These are phyloP conservation scores for Komagataea norvegica DNA, from an alignment of 1,139 yeast species.

Conservation along the genomic window DNA sequence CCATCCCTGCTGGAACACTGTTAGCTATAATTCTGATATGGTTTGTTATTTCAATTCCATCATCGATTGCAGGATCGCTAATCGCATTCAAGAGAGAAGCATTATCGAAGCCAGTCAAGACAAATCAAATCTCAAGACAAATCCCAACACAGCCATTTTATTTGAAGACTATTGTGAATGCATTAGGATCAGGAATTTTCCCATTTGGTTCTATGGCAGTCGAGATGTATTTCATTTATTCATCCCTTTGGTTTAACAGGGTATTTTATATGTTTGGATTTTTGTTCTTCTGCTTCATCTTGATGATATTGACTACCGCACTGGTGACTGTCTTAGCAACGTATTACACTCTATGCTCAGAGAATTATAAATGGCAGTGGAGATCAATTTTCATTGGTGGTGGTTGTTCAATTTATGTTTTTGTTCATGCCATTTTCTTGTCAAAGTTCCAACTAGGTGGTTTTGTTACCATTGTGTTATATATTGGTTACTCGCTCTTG, in stretches of 20 bases:
- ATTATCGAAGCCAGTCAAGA: conserved; percentile 64
- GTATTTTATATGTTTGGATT: conserved; percentile 97
- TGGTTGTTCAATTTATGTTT: conserved; percentile 81
- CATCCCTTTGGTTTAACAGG: conserved; percentile 91
- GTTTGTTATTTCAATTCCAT: conserved; percentile 82
- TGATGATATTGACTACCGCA: conserved; percentile 79
- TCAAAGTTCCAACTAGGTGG: conserved; percentile 70
- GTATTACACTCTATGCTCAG: conserved; percentile 82
- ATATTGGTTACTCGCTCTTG: conserved; percentile 78
- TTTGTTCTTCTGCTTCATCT: conserved; percentile 76
- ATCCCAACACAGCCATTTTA: conserved; percentile 90
- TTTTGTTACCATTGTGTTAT: conserved; percentile 69
- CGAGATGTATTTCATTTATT: conserved; percentile 81
- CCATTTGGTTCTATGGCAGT: conserved; percentile 96
- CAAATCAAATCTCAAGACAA: conserved; percentile 93
- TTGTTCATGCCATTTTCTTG: conserved; percentile 74
- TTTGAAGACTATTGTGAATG: conserved; percentile 59
- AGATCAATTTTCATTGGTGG: conserved; percentile 85
- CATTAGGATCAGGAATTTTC: conserved; percentile 80
- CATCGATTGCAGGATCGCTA: conserved; percentile 75
- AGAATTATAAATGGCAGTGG: conserved; percentile 98
- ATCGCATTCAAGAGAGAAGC: conserved; percentile 64
- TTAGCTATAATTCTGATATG: conserved; percentile 75
- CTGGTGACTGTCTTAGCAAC: conserved; percentile 77
- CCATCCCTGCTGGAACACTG: conserved; percentile 91